Evolutionary conservation across 2,329 filamentous ascomycete genomes (phyloP), one percentile per base, ranked within the genome.

Genomic region (Aspergillus caelatus): DNA sequence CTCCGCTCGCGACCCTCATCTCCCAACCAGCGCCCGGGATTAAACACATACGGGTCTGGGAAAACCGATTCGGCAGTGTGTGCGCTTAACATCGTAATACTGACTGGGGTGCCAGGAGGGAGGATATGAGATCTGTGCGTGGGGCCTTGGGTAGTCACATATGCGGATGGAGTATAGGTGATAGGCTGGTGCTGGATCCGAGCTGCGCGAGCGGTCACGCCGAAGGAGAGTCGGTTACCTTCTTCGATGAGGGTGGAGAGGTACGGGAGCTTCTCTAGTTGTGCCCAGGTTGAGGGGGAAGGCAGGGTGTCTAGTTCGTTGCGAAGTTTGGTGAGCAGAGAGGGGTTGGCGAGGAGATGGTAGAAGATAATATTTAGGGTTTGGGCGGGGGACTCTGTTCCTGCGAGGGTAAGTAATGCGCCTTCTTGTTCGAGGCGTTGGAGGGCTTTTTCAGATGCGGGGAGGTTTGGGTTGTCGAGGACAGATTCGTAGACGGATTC

Each of bases 11-110:
- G 72, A 56, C 19, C 75, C 70, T 23, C 67, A 58, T 58, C 69
- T 61, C 43, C 74, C 62, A 81, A 67, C 79, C 80, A 82, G 36
- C 80, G 75, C 60, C 81, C 77, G 0, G 80, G 79, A 4, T 77
- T 69, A 58, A 79, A 82, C 0, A 58, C 39, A 19, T 67, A 60
- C 3, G 75, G 72, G 16, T 76, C 60, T 0, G 77, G 77, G 68
- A 81, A 82, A 32, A 80, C 73, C 3, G 74, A 26, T 69, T 64
- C 56, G 7, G 65, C 62, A 5, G 66, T 66, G 53, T 68, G 74
- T 26, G 79, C 62, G 34, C 77, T 74, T 2, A 75, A 68, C 11
- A 77, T 77, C 0, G 74, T 77, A 68, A 78, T 79, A 30, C 76
- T 76, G 9, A 80, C 53, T 3, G 73, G 74, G 0, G 77, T 80